phyloP scores from a whole-genome alignment of 805 yeast species.

The Nakazawaea pomicola region DNA sequence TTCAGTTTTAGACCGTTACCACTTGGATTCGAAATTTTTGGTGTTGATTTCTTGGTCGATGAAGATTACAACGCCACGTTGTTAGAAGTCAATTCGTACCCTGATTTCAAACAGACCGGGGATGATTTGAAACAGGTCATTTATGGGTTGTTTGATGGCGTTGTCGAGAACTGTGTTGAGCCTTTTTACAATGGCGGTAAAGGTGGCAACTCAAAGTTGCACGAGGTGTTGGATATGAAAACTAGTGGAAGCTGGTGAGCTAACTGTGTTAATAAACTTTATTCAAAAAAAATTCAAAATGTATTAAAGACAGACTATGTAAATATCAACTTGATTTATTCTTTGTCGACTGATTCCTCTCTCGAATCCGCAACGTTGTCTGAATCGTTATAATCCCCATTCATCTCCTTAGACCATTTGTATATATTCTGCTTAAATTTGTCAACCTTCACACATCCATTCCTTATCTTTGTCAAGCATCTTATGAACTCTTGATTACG shows the following conservation, averaged over 20 bases:
- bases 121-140: constrained; percentile 62
- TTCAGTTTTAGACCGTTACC: constrained; percentile 77
- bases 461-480: constrained; percentile 67
- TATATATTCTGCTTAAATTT: constrained; percentile 63
- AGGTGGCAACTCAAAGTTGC: constrained; percentile 22
- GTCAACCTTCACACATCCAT: constrained; percentile 74
- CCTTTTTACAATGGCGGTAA: constrained; percentile 36
- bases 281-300: background rate
- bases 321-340: background rate
- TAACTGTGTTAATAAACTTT: background rate
- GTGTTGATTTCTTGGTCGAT: constrained; percentile 82
- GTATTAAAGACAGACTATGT: background rate
- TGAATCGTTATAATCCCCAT: constrained; percentile 41
- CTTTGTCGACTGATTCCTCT: constrained; percentile 4
- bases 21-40: constrained; percentile 84
- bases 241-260: constrained; percentile 12
- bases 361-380: constrained; percentile 20
- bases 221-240: constrained; percentile 32
- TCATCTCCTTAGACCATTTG: constrained; percentile 84
- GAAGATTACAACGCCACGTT: constrained; percentile 48
- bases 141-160: constrained; percentile 57
- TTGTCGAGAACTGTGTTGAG: constrained; percentile 41
- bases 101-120: constrained; percentile 97
- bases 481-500: constrained; percentile 83
- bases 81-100: constrained; percentile 88